Conservation (phyloP, 192 early-diverging fungal genomes). For the Gonapodya prolifera region DNA sequence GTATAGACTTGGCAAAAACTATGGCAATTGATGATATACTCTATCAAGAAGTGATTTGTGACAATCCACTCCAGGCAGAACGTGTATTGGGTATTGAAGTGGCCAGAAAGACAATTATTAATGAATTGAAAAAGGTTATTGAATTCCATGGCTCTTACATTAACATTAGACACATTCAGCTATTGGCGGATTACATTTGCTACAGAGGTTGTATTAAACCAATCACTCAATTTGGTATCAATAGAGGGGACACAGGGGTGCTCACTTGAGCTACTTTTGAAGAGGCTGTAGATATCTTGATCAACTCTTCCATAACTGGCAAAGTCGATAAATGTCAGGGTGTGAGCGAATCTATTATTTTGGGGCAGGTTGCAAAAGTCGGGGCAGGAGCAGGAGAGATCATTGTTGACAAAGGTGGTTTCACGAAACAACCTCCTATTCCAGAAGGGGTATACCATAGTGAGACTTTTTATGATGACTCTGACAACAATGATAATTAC, state of each 20-base stretch:
- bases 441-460: too few relatives aligned
- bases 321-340: constrained; percentile 90
- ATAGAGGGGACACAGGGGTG: constrained; percentile 84
- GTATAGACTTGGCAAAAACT: constrained; percentile 79
- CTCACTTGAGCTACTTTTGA: constrained; percentile 94
- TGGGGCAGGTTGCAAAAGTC: constrained; percentile 92
- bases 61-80: constrained; percentile 81
- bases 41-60: constrained; percentile 66
- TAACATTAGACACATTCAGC: constrained; percentile 92
- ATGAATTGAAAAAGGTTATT: constrained; percentile 84
- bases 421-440: too few relatives aligned
- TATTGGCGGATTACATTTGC: constrained; percentile 95
- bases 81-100: constrained; percentile 95
- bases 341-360: constrained; percentile 93
- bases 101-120: constrained; percentile 73
- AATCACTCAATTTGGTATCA: constrained; percentile 97
- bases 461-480: too few relatives aligned
- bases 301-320: constrained; percentile 85
- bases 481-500: too few relatives aligned
- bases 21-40: constrained; percentile 77
- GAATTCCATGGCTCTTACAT: constrained; percentile 94
- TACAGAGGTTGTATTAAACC: constrained; percentile 85
- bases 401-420: constrained; percentile 83
- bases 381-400: constrained; percentile 92
- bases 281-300: constrained; percentile 96